Evolutionary conservation across 129 eudicot genomes (phyloP).

Genomic region (Solidago caesia): DNA sequence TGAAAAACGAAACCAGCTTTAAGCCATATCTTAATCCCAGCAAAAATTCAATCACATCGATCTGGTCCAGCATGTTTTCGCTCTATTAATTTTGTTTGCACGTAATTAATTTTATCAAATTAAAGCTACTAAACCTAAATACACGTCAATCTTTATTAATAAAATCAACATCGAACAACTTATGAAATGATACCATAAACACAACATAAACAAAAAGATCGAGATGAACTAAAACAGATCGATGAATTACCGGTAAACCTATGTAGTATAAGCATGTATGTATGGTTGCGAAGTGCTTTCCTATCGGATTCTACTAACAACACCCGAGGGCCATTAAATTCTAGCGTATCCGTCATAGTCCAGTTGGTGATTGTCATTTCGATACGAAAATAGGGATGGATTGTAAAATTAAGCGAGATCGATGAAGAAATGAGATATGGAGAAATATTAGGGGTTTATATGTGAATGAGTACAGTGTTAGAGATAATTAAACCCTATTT

Average conservation of each 20-base stretch:
- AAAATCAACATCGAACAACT: not conserved
- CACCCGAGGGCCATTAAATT: conserved; percentile 17
- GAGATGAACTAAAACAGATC: not conserved
- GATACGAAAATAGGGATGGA: not conserved
- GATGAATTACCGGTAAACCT: conserved; percentile 16
- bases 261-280: conserved; percentile 1
- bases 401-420: not conserved
- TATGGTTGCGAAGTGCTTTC: conserved; percentile 3
- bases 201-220: not conserved
- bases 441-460: not conserved
- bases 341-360: not conserved
- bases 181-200: not conserved
- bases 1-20: not conserved
- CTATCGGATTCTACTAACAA: conserved; percentile 20
- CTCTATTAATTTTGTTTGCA: not conserved
- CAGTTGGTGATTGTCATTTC: conserved; percentile 1
- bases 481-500: not conserved
- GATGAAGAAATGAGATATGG: conserved; percentile 8
- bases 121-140: not conserved
- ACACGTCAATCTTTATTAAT: not conserved
- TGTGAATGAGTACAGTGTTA: not conserved
- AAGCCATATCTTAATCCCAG: not conserved
- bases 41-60: not conserved
- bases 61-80: not conserved
- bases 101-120: not conserved